A percentile compares a stretch with the other conserved stretches of the same genome.
These are phyloP conservation scores for Citrus reticulata DNA, from an alignment of 345 rosid species.

Conservation along the genomic window DNA sequence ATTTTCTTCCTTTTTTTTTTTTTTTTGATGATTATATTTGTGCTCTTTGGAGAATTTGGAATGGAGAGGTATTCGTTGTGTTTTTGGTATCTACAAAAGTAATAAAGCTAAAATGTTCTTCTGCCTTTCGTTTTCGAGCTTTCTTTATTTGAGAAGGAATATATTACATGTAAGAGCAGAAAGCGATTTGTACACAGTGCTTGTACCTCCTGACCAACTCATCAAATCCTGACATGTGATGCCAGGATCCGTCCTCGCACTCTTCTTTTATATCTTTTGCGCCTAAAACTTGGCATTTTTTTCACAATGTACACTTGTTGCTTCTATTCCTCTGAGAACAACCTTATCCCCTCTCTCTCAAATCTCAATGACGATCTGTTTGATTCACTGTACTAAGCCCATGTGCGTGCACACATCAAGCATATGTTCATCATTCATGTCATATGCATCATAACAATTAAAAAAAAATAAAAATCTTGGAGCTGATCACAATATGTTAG, in stretches of 20 bases:
- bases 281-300: constrained; percentile 32
- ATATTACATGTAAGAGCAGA: neutral
- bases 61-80: constrained; percentile 24
- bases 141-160: constrained; percentile 3
- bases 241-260: constrained; percentile 47
- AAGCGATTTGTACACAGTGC: constrained; percentile 10
- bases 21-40: no score
- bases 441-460: no score
- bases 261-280: constrained; percentile 8
- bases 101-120: constrained; percentile 19
- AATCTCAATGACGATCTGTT: no score
- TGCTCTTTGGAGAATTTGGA: constrained; percentile 16
- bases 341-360: neutral
- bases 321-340: neutral
- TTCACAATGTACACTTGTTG: neutral
- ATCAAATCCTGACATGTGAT: constrained; percentile 20
- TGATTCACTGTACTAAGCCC: no score
- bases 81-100: constrained; percentile 21
- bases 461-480: no score
- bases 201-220: constrained; percentile 11
- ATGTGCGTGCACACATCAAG: no score
- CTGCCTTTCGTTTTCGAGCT: constrained; percentile 1
- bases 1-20: neutral
- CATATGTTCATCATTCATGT: no score
- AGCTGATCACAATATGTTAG: no score